A percentile compares a stretch with the other conserved stretches of the same genome.
These are phyloP conservation scores for Fusarium lyarnte DNA, from an alignment of 2,329 filamentous ascomycete genomes.

Conservation along the genomic window DNA sequence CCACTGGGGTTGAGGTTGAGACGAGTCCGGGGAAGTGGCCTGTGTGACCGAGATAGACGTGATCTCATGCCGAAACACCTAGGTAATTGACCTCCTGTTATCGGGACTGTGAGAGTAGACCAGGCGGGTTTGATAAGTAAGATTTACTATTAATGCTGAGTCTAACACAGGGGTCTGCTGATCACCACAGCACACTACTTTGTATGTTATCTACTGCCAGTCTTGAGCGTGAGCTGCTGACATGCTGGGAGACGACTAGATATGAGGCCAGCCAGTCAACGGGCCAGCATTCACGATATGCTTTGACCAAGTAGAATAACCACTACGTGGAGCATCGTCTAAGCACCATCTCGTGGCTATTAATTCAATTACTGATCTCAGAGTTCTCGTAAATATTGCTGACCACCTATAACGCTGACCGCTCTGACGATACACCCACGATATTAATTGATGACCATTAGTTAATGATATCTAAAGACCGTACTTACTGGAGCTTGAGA, in stretches of 20 bases:
- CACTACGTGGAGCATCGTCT: slow-evolving; percentile 2
- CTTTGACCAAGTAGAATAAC: background rate
- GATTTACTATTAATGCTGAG: background rate
- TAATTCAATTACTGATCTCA: slow-evolving; percentile 2
- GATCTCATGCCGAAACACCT: slow-evolving; percentile 15
- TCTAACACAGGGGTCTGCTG: slow-evolving; percentile 23
- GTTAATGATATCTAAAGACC: background rate
- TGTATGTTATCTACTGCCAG: background rate
- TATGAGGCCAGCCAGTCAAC: background rate
- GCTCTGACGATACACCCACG: background rate
- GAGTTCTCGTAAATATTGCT: background rate
- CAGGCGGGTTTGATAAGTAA: background rate
- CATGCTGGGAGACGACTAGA: background rate
- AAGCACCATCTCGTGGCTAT: slow-evolving; percentile 18
- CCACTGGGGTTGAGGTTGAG: background rate
- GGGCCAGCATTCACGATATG: background rate
- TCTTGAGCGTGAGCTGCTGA: slow-evolving; percentile 29
- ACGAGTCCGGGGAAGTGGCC: slow-evolving; percentile 27
- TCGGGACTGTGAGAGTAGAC: background rate
- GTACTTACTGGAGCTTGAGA: background rate
- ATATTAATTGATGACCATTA: background rate
- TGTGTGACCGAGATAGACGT: slow-evolving; percentile 17
- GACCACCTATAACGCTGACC: background rate
- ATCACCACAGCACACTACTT: slow-evolving; percentile 6
- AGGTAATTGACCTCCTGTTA: slow-evolving; percentile 1